Conservation (phyloP, 2,329 filamentous ascomycete species). For the Exophiala bonariae region DNA sequence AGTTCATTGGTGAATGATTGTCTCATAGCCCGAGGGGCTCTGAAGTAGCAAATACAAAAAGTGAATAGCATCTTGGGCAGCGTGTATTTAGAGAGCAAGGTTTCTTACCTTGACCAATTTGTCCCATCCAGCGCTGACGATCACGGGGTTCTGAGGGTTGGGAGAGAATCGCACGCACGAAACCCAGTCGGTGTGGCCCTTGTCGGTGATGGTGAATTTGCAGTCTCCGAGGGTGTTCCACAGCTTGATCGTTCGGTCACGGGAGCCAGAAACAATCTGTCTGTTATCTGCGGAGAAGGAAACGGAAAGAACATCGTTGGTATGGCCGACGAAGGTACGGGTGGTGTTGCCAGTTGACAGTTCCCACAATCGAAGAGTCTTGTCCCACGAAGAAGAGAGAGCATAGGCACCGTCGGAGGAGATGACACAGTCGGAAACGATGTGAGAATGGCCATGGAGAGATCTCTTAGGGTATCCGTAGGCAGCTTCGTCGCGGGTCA, state of each 20-base stretch:
- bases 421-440: constrained; percentile 99
- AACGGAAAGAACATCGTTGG: constrained; percentile 98
- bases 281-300: constrained; percentile 99
- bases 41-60: constrained; percentile 99
- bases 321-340: constrained; percentile 98
- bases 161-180: constrained; percentile 99
- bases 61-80: constrained; percentile 81
- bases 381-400: constrained; percentile 98
- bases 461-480: constrained; percentile 99
- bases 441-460: constrained; percentile 98
- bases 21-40: constrained; percentile 97
- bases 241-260: constrained; percentile 98
- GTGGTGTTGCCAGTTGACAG: constrained; percentile 96
- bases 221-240: constrained; percentile 99
- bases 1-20: constrained; percentile 88
- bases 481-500: constrained; percentile 95
- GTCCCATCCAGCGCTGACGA: constrained; percentile 98
- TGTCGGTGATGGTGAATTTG: constrained; percentile 99
- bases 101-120: constrained; percentile 98
- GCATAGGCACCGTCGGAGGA: constrained; percentile 99
- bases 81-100: constrained; percentile 12
- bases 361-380: constrained; percentile 99
- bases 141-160: constrained; percentile 99
- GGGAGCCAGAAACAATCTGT: constrained; percentile 98
- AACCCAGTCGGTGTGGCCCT: constrained; percentile 99